Evolutionary conservation across 805 yeast genomes (phyloP).

Genomic region (Yarrowia divulgata): DNA sequence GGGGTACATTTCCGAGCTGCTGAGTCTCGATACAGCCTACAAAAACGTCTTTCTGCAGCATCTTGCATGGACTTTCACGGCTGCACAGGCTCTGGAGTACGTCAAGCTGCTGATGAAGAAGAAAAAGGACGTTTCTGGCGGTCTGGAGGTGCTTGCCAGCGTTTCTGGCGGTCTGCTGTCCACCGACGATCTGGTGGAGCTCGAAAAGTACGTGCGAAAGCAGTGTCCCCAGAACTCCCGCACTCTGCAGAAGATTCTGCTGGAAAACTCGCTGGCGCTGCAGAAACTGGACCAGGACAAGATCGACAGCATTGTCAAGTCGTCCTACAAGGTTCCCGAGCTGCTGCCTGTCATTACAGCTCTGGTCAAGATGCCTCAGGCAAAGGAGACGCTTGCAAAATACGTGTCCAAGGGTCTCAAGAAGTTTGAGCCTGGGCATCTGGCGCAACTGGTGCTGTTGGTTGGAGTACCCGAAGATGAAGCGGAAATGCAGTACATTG

Average conservation of each 20-base stretch:
- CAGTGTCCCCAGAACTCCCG: conserved; percentile 21
- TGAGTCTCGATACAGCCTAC: not conserved
- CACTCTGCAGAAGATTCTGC: conserved; percentile 7
- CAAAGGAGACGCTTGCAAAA: conserved; percentile 1
- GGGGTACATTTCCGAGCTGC: not conserved
- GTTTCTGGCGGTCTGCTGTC: not conserved
- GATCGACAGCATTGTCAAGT: conserved; percentile 12
- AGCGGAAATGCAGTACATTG: not conserved
- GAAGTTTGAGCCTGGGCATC: conserved; percentile 10
- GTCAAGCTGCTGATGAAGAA: conserved; percentile 14
- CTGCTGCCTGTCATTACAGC: conserved; percentile 7
- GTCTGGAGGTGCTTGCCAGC: not conserved
- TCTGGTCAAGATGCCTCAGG: not conserved
- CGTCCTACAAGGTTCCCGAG: conserved; percentile 18
- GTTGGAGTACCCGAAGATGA: conserved; percentile 15
- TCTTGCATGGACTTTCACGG: conserved; percentile 14
- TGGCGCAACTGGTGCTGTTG: not conserved
- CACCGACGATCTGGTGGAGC: not conserved
- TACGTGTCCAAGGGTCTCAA: conserved; percentile 7
- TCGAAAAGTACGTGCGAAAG: conserved; percentile 25
- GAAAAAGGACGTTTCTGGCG: not conserved
- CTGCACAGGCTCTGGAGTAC: conserved; percentile 14
- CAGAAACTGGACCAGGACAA: conserved; percentile 10
- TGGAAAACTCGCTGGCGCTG: conserved; percentile 2
- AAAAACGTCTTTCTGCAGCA: conserved; percentile 4